A percentile compares a stretch with the other conserved stretches of the same genome.
These are phyloP conservation scores for Colletotrichum nymphaeae DNA, from an alignment of 2,329 filamentous ascomycete genomes.

Conservation along the genomic window DNA sequence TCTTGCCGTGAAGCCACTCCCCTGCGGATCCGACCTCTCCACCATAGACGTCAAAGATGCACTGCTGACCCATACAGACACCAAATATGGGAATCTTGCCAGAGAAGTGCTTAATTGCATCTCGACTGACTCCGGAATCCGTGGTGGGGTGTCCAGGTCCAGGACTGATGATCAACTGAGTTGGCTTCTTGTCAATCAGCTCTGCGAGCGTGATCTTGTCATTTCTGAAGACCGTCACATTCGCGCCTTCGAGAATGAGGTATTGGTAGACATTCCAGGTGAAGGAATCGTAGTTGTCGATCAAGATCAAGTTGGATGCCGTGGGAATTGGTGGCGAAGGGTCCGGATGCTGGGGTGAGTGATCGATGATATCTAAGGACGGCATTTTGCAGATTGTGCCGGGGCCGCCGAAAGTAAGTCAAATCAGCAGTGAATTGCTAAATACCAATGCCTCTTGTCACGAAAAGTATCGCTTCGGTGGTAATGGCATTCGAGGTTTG, in stretches of 20 bases:
- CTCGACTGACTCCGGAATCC: conserved; percentile 93
- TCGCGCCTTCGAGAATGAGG: conserved; percentile 93
- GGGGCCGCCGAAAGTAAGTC: not conserved
- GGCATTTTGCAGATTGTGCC: conserved; percentile 54
- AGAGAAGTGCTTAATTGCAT: conserved; percentile 89
- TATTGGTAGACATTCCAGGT: conserved; percentile 99
- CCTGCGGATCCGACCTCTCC: conserved; percentile 92
- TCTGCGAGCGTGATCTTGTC: conserved; percentile 90
- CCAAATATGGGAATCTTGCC: conserved; percentile 96
- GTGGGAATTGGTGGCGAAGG: conserved; percentile 78
- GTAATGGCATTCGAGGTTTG: not conserved
- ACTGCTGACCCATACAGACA: conserved; percentile 99
- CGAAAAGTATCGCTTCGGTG: not conserved
- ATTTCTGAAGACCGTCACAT: conserved; percentile 89
- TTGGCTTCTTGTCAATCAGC: conserved; percentile 84
- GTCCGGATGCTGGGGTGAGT: conserved; percentile 87
- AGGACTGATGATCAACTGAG: conserved; percentile 93
- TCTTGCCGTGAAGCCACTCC: conserved; percentile 97
- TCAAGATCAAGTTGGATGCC: conserved; percentile 91
- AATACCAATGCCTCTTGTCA: not conserved
- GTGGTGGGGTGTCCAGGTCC: conserved; percentile 92
- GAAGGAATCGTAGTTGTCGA: conserved; percentile 99
- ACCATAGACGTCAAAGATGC: conserved; percentile 94
- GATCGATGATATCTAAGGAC: conserved; percentile 70
- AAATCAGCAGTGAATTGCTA: not conserved